Percentiles rank a stretch among this genome's conserved stretches.
These are phyloP conservation scores for Toxoplasma gondii DNA, from an alignment of 169 alveolate species.

Conservation along the genomic window DNA sequence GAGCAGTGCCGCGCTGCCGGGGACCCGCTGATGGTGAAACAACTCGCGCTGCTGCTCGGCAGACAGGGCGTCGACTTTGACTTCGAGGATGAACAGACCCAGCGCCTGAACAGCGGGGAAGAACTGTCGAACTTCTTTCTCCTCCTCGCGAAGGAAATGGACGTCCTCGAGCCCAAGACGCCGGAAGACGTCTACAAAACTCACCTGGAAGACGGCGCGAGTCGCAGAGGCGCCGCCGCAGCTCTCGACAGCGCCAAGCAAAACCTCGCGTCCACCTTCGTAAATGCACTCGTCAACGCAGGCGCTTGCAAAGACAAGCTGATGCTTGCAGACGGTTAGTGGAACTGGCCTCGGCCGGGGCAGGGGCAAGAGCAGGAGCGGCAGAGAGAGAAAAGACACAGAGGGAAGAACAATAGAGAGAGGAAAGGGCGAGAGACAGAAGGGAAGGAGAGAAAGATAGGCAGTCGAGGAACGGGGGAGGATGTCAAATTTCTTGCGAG, in stretches of 20 bases:
- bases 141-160: constrained; percentile 72
- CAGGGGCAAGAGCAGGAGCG: background rate
- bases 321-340: constrained; percentile 82
- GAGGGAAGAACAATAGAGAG: background rate
- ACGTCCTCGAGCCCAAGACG: constrained; percentile 75
- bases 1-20: constrained; percentile 41
- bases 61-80: constrained; percentile 66
- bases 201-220: constrained; percentile 66
- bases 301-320: constrained; percentile 96
- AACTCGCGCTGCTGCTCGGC: constrained; percentile 61
- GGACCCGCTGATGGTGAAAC: constrained; percentile 55
- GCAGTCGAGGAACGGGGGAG: no score
- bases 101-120: constrained; percentile 59
- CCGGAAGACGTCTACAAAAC: constrained; percentile 79
- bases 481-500: no score
- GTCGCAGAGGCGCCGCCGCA: constrained; percentile 33
- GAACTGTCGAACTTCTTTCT: constrained; percentile 63
- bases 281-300: constrained; percentile 98
- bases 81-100: constrained; percentile 62
- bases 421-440: no score
- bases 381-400: background rate
- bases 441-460: background rate
- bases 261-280: constrained; percentile 96
- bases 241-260: constrained; percentile 88
- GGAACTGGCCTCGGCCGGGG: background rate